Conservation (phyloP, 2,329 filamentous ascomycete genomes). For the Fragosphaeria purpurea region DNA sequence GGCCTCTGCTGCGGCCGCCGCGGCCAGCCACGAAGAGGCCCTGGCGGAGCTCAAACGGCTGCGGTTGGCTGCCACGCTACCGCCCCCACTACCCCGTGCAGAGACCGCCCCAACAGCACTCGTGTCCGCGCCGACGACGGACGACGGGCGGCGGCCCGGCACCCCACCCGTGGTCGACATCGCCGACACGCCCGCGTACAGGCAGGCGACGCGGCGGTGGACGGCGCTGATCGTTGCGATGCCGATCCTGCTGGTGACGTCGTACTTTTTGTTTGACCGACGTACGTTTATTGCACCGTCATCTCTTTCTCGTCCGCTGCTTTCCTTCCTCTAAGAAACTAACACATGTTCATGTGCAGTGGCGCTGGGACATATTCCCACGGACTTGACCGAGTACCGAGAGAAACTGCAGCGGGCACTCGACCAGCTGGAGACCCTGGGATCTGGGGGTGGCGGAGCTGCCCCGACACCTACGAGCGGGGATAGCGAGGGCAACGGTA, state of each 20-base stretch:
- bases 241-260: slow-evolving; percentile 45
- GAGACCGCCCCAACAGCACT: not conserved
- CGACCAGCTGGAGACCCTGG: slow-evolving; percentile 1
- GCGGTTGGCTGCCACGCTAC: slow-evolving; percentile 4
- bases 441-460: not conserved
- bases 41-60: slow-evolving; percentile 12
- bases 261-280: slow-evolving; percentile 43
- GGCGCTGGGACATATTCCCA: slow-evolving; percentile 12
- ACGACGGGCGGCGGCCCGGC: too few species aligned
- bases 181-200: slow-evolving; percentile 31
- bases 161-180: slow-evolving; percentile 11
- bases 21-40: slow-evolving; percentile 9
- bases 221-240: slow-evolving; percentile 38
- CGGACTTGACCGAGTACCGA: slow-evolving; percentile 11
- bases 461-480: not conserved
- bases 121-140: not conserved
- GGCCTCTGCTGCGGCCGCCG: not conserved
- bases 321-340: not conserved
- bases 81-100: not conserved
- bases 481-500: not conserved
- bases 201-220: slow-evolving; percentile 35
- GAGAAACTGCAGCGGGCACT: slow-evolving; percentile 8
- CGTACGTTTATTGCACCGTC: slow-evolving; percentile 24
- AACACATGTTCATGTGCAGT: not conserved
- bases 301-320: not conserved